Conservation (phyloP, 2,329 filamentous ascomycete genomes). For the Aschersonia sp. region DNA sequence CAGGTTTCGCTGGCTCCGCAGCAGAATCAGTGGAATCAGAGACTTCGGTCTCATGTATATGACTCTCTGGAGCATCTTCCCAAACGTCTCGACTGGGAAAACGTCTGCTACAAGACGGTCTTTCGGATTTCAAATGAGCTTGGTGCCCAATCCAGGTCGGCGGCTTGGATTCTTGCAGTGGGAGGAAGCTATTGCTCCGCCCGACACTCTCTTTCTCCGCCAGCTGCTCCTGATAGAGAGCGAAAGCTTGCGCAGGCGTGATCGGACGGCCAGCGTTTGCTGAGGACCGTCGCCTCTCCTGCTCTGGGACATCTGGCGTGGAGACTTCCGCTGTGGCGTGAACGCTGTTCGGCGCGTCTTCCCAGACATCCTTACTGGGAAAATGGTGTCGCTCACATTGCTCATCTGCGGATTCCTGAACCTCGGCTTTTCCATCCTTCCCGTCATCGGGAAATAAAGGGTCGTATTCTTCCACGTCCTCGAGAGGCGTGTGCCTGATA, state of each 20-base stretch:
- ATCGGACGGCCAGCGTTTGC: conserved; percentile 23
- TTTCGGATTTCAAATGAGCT: conserved; percentile 34
- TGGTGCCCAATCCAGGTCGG: conserved; percentile 32
- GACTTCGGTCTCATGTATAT: conserved; percentile 66
- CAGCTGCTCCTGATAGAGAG: conserved; percentile 50
- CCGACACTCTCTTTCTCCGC: conserved; percentile 36
- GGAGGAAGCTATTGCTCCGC: conserved; percentile 13
- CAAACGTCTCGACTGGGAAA: conserved; percentile 91
- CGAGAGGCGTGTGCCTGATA: conserved; percentile 54
- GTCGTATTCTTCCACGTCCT: conserved; percentile 88
- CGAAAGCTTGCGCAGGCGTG: conserved; percentile 50
- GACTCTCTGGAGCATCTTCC: conserved; percentile 84
- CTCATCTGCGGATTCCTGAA: conserved; percentile 18
- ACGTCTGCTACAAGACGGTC: conserved; percentile 42
- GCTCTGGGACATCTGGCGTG: conserved; percentile 45
- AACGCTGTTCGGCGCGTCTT: conserved; percentile 80
- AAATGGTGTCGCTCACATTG: conserved; percentile 55
- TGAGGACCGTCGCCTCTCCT: conserved; percentile 21
- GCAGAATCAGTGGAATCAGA: conserved; percentile 13
- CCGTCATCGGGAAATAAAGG: conserved; percentile 79
- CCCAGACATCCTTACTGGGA: conserved; percentile 93
- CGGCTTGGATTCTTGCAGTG: conserved; percentile 18
- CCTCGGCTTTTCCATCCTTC: conserved; percentile 24
- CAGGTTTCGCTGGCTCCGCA: conserved; percentile 14
- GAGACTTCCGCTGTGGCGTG: conserved; percentile 71